phyloP scores from a whole-genome alignment of 1,139 yeast genomes.

The Candida sanyaensis region DNA sequence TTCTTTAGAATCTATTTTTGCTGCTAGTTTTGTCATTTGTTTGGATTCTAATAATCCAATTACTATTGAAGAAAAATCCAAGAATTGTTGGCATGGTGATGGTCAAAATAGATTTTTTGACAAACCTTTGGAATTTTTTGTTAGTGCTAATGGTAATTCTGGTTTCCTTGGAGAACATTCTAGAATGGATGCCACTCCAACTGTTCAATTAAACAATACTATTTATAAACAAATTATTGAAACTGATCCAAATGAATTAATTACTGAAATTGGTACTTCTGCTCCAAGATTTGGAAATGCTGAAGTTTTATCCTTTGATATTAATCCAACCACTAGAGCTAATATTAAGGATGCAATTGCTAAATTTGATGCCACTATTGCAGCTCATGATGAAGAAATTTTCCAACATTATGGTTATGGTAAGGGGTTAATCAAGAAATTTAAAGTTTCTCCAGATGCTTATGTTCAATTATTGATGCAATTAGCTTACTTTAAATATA shows the following conservation, averaged over 20 bases:
- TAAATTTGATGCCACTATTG: slow-evolving; percentile 54
- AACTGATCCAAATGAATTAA: slow-evolving; percentile 36
- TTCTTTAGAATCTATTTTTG: slow-evolving; percentile 69
- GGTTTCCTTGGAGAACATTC: slow-evolving; percentile 98
- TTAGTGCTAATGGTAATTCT: slow-evolving; percentile 80
- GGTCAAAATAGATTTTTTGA: slow-evolving; percentile 90
- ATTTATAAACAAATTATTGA: slow-evolving; percentile 59
- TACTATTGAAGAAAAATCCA: slow-evolving; percentile 83
- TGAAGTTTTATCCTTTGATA: slow-evolving; percentile 39
- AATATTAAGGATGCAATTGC: slow-evolving; percentile 59
- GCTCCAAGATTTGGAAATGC: slow-evolving; percentile 24
- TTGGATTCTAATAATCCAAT: slow-evolving; percentile 75
- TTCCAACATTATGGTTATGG: slow-evolving; percentile 77
- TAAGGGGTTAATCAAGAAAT: slow-evolving; percentile 65
- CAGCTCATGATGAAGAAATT: slow-evolving; percentile 59
- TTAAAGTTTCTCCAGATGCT: slow-evolving; percentile 77
- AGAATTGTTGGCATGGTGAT: slow-evolving; percentile 92
- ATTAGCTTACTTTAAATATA: slow-evolving; percentile 75
- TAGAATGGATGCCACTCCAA: slow-evolving; percentile 98
- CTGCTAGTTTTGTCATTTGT: slow-evolving; percentile 78
- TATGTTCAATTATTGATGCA: slow-evolving; percentile 76
- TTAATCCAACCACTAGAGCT: slow-evolving; percentile 51
- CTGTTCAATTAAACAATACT: slow-evolving; percentile 82
- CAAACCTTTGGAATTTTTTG: slow-evolving; percentile 86
- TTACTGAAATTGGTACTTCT: slow-evolving; percentile 30